Conservation (phyloP, 371 early-diverging fungal genomes). For the Thermomucor indicae-seudaticae region DNA sequence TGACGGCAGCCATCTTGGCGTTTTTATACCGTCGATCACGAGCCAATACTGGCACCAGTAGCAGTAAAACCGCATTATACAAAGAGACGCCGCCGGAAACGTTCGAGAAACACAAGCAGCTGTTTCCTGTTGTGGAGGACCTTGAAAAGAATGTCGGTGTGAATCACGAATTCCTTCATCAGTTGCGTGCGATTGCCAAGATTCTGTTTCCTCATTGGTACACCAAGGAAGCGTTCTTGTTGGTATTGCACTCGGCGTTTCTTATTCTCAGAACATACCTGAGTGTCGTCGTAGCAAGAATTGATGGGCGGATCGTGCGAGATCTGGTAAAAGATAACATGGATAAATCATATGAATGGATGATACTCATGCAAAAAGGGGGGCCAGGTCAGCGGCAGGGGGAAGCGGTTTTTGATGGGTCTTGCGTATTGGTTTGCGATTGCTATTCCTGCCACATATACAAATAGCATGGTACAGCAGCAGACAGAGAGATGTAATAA, state of each 20-base stretch:
- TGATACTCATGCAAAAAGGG: neutral
- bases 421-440: conserved; percentile 92
- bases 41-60: neutral
- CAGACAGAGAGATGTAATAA: no score
- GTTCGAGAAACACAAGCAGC: conserved; percentile 14
- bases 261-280: conserved; percentile 89
- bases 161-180: conserved; percentile 64
- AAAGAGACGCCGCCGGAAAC: conserved; percentile 11
- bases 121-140: conserved; percentile 29
- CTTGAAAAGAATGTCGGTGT: conserved; percentile 56
- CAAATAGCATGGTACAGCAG: conserved; percentile 94
- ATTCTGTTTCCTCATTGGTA: conserved; percentile 69
- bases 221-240: conserved; percentile 76
- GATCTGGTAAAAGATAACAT: conserved; percentile 64
- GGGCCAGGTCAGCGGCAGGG: conserved; percentile 33
- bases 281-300: conserved; percentile 86
- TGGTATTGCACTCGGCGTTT: conserved; percentile 82
- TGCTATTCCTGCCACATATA: conserved; percentile 96
- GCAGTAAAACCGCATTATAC: conserved; percentile 3
- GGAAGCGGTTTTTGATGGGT: conserved; percentile 39
- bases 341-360: neutral
- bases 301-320: conserved; percentile 92
- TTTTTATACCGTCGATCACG: conserved; percentile 2
- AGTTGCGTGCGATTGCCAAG: conserved; percentile 63
- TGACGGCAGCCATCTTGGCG: conserved; percentile 10